Evolutionary conservation across 2,329 filamentous ascomycete genomes (phyloP).

Genomic region (Tolypocladium ophioglossoides): DNA sequence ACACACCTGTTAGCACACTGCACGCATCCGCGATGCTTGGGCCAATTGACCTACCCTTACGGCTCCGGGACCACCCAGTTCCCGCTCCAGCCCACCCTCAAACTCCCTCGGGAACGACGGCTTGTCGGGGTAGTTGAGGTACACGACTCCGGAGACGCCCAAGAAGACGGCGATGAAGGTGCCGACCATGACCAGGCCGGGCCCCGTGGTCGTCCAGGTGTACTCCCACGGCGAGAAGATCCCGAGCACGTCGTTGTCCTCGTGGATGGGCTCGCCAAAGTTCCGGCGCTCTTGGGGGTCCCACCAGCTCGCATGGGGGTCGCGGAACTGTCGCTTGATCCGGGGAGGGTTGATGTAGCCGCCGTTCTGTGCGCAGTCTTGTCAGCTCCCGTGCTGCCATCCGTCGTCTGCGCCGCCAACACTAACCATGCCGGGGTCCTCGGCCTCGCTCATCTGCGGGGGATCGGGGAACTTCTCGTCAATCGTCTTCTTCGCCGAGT

Average conservation of each 20-base stretch:
- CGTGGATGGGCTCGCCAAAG: conserved; percentile 91
- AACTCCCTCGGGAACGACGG: conserved; percentile 60
- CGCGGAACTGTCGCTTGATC: conserved; percentile 83
- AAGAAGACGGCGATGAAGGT: conserved; percentile 55
- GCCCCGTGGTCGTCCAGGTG: conserved; percentile 65
- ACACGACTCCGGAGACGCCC: conserved; percentile 56
- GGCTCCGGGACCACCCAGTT: conserved; percentile 61
- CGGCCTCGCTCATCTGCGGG: conserved; percentile 40
- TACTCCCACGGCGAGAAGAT: conserved; percentile 87
- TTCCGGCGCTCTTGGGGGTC: conserved; percentile 96
- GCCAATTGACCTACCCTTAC: conserved; percentile 44
- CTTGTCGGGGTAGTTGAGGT: conserved; percentile 61
- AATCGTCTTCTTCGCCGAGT: conserved; percentile 33
- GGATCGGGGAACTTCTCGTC: conserved; percentile 43
- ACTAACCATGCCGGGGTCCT: conserved; percentile 58
- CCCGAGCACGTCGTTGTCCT: conserved; percentile 88
- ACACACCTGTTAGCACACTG: conserved; percentile 12
- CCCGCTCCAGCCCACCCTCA: conserved; percentile 60
- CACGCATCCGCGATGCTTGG: not conserved
- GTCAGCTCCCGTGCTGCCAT: not conserved
- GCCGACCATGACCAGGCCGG: conserved; percentile 57
- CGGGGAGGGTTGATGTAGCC: conserved; percentile 70
- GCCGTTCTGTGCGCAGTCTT: conserved; percentile 52
- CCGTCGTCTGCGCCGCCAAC: not conserved
- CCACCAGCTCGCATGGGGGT: conserved; percentile 92